Conservation (phyloP, 176 grass and related monocot species). For the Oryza glumipatula region DNA sequence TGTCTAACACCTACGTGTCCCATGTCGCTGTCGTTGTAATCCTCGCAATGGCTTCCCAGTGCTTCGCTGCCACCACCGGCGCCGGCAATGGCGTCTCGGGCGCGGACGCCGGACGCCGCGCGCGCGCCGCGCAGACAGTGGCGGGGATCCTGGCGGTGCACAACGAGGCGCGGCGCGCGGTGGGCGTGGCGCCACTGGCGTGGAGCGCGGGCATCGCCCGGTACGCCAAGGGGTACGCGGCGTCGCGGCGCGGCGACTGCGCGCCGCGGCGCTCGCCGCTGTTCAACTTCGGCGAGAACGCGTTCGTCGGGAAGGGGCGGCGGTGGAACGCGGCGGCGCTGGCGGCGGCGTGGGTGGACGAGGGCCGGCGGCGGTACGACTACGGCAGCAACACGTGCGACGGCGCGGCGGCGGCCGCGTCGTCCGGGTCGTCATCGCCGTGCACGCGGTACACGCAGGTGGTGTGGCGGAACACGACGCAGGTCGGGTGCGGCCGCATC, state of each 20-base stretch:
- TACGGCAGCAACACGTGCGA: slow-evolving; percentile 33
- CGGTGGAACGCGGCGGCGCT: slow-evolving; percentile 41
- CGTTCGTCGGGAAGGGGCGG: slow-evolving; percentile 47
- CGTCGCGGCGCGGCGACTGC: slow-evolving; percentile 49
- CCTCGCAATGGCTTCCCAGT: neutral
- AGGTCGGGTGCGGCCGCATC: slow-evolving; percentile 54
- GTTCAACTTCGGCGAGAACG: slow-evolving; percentile 72
- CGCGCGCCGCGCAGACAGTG: neutral
- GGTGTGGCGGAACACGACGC: slow-evolving; percentile 50
- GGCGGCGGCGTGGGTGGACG: slow-evolving; percentile 47
- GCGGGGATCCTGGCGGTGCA: slow-evolving; percentile 40
- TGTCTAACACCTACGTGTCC: neutral
- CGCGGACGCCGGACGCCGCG: neutral
- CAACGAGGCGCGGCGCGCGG: slow-evolving; percentile 46
- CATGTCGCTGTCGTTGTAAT: slow-evolving; percentile 14
- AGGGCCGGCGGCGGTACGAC: slow-evolving; percentile 32
- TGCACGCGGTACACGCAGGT: slow-evolving; percentile 60
- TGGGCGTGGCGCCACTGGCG: slow-evolving; percentile 49
- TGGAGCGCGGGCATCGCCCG: slow-evolving; percentile 43
- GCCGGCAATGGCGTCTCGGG: neutral
- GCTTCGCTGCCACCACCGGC: neutral
- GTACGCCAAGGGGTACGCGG: slow-evolving; percentile 47
- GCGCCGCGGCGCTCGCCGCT: slow-evolving; percentile 50
- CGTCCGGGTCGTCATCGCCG: neutral
- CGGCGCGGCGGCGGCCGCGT: neutral